Evolutionary conservation across 2,329 filamentous ascomycete genomes (phyloP).

Genomic region (Fusarium paranaense): DNA sequence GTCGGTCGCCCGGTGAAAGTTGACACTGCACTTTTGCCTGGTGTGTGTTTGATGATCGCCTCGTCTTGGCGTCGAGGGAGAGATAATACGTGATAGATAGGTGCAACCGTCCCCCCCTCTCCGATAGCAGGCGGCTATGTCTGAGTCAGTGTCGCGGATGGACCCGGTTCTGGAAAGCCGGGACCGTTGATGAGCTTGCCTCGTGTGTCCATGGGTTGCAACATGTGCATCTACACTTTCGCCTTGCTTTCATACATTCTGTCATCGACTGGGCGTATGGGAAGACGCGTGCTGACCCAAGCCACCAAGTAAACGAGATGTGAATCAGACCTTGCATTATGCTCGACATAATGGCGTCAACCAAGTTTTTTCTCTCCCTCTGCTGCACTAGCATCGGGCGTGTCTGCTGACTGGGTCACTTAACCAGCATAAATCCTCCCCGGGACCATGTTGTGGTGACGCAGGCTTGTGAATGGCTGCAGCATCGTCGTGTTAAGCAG

Average conservation of each 20-base stretch:
- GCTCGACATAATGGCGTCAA: not conserved
- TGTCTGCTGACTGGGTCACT: slow-evolving; percentile 23
- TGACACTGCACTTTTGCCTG: not conserved
- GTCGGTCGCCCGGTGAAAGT: not conserved
- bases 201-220: not conserved
- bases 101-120: not conserved
- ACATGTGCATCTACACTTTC: slow-evolving; percentile 16
- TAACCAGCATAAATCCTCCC: not conserved
- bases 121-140: not conserved
- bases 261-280: slow-evolving; percentile 18
- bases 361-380: not conserved
- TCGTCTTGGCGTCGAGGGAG: not conserved
- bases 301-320: slow-evolving; percentile 15
- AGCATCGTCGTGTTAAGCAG: not conserved
- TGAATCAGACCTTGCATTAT: slow-evolving; percentile 9
- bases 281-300: slow-evolving; percentile 10
- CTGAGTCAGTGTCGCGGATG: not conserved
- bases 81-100: not conserved
- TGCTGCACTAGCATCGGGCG: not conserved
- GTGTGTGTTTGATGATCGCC: not conserved
- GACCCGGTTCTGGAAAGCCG: not conserved
- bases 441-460: not conserved
- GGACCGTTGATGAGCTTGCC: not conserved
- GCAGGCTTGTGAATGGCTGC: slow-evolving; percentile 1
- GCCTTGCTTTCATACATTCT: slow-evolving; percentile 20